A percentile compares a stretch with the other conserved stretches of the same genome.
Conservation (phyloP, 2,329 filamentous ascomycete species). For the Diaporthe citriasiana region DNA sequence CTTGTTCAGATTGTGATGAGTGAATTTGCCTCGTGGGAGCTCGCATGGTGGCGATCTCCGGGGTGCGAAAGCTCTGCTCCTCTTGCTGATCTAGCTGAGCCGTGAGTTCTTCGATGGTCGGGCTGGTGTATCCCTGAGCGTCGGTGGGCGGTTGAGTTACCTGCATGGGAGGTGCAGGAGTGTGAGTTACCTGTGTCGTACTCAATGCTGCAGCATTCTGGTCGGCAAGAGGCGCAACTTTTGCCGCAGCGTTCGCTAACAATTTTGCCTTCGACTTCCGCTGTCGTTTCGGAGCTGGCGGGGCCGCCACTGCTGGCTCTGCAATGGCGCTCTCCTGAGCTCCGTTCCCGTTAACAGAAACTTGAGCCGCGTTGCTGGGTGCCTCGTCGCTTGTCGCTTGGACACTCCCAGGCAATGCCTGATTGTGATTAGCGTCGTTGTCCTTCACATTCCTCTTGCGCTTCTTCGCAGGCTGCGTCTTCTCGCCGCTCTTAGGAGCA, state of each 20-base stretch:
- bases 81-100: slow-evolving; percentile 41
- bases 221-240: slow-evolving; percentile 35
- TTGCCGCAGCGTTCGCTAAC: slow-evolving; percentile 43
- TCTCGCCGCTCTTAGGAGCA: slow-evolving; percentile 18
- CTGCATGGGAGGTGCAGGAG: slow-evolving; percentile 28
- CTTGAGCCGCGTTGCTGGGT: slow-evolving; percentile 10
- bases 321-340: slow-evolving; percentile 15
- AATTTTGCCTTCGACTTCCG: slow-evolving; percentile 52
- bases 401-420: neutral
- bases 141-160: slow-evolving; percentile 22
- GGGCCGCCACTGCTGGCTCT: slow-evolving; percentile 45
- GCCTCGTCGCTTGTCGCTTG: neutral
- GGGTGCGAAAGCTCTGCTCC: slow-evolving; percentile 24
- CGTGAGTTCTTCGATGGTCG: slow-evolving; percentile 42
- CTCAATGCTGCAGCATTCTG: slow-evolving; percentile 20
- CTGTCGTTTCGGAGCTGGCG: slow-evolving; percentile 55
- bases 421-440: slow-evolving; percentile 31
- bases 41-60: slow-evolving; percentile 30
- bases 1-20: slow-evolving; percentile 14
- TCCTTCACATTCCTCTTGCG: slow-evolving; percentile 51
- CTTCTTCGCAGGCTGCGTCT: slow-evolving; percentile 45
- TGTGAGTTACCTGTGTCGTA: slow-evolving; percentile 32
- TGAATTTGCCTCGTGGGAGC: slow-evolving; percentile 31
- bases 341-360: slow-evolving; percentile 19
- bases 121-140: slow-evolving; percentile 39